Percentiles rank a stretch among this genome's conserved stretches.
phyloP scores from a whole-genome alignment of 768 basidiomycete species.

The Lactarius sanguifluus region DNA sequence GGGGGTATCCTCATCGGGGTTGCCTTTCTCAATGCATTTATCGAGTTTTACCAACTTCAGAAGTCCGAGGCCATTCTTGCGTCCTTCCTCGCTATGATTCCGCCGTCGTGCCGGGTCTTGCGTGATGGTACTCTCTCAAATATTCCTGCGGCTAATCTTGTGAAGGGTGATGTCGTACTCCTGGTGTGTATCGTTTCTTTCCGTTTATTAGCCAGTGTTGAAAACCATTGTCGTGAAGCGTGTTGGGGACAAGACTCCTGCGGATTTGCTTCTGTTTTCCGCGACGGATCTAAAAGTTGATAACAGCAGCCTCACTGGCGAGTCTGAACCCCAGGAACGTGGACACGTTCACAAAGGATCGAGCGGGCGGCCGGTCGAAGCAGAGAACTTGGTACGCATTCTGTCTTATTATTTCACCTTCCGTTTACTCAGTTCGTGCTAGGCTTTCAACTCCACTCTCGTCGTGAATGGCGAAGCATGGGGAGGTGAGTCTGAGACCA shows the following conservation, averaged over 20 bases:
- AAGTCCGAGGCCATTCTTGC: conserved; percentile 73
- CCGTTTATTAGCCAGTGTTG: background rate
- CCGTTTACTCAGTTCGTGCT: background rate
- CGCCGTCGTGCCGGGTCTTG: conserved; percentile 63
- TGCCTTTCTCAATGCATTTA: conserved; percentile 66
- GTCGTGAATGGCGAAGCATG: conserved; percentile 72
- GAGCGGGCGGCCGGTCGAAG: conserved; percentile 52
- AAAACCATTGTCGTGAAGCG: conserved; percentile 41
- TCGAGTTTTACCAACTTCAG: conserved; percentile 70
- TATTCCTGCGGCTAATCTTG: conserved; percentile 60
- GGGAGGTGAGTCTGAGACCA: conserved; percentile 47
- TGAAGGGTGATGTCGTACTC: conserved; percentile 66
- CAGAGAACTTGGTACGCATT: conserved; percentile 56
- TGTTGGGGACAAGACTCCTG: conserved; percentile 69
- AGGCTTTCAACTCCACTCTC: conserved; percentile 72
- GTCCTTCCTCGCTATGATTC: conserved; percentile 73
- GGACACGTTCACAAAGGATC: conserved; percentile 48
- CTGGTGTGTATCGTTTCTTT: conserved; percentile 42
- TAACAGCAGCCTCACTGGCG: conserved; percentile 69
- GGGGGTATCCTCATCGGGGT: conserved; percentile 67
- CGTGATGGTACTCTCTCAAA: conserved; percentile 55
- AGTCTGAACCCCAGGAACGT: conserved; percentile 69
- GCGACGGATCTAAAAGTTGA: conserved; percentile 66
- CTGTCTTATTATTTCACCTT: background rate
- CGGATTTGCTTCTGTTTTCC: conserved; percentile 60